Base-by-base conservation (phyloP, 2,329 filamentous ascomycete genomes). In the Xylaria sp. region DNA sequence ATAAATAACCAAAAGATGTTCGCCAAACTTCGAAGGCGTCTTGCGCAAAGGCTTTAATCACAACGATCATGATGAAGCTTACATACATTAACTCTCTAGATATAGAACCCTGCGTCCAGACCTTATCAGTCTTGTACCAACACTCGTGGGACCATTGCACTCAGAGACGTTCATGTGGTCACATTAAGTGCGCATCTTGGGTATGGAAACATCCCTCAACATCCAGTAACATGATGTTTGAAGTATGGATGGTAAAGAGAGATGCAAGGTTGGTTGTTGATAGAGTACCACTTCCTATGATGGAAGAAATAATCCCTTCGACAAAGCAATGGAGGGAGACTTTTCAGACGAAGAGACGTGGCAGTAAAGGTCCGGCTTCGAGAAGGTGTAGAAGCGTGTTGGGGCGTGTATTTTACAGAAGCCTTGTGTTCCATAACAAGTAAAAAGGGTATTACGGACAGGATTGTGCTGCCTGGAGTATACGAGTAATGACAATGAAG, bases 341-440 rank as follows among this genome's bases (percentile, higher is more conserved):
- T 5, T 31, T 38, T 5, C 25, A 22, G 45, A 31, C 6, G 22
- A 42, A 45, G 33, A 25, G 25, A n/a, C n/a, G 13, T 22, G 44
- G 31, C 10, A 15, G 56, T 61, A 39, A 29, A 55, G 49, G 53
- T 64, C 44, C 64, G 31, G 49, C 59, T 67, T 61, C 47, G 13
- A 58, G 27, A 59, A 27, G 15, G 29, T 33, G 57, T 53, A 55
- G 42, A 54, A 53, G 39, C 50, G 36, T 39, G 27, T 55, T 47
- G 29, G 22, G 59, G 29, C n/a, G 15, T 61, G 25, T 61, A 61
- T 66, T 65, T 49, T 44, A 55, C n/a, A 33, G 22, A 53, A 39
- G 15, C 1, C 50, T 53, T 51, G 36, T 25, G 42, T 55, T 60
- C 20, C 15, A 27, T 47, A 29, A 57, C 29, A 53, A 47, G 31